These are phyloP conservation scores for Colletotrichum sp. DNA, from an alignment of 2,329 filamentous ascomycete genomes.

Conservation along the genomic window DNA sequence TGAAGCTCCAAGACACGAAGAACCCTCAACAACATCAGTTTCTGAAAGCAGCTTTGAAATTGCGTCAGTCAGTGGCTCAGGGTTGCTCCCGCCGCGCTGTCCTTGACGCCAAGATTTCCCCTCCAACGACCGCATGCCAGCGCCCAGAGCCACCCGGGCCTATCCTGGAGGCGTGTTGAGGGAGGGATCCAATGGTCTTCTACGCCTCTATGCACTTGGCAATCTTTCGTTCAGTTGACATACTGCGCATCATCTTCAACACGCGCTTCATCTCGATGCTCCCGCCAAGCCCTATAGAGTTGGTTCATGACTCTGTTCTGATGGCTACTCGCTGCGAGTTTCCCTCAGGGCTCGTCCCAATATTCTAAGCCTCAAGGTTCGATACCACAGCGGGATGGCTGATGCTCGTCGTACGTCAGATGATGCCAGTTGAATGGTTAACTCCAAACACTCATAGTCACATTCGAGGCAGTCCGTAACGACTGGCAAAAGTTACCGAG, in stretches of 20 bases:
- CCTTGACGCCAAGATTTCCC: background rate
- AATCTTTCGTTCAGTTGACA: background rate
- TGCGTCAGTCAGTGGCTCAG: conserved; percentile 9
- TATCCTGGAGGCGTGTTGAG: background rate
- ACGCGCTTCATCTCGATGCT: background rate
- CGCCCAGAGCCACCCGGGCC: too few relatives aligned
- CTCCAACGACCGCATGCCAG: background rate
- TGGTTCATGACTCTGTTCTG: background rate
- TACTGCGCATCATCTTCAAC: background rate
- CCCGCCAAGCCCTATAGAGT: background rate
- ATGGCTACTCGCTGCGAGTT: background rate
- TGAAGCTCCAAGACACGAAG: background rate
- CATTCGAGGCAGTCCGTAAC: conserved; percentile 6
- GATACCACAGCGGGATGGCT: background rate
- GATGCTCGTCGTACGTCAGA: conserved; percentile 5
- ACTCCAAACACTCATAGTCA: background rate
- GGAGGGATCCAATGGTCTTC: background rate
- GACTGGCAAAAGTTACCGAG: conserved; percentile 1
- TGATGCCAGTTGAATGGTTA: background rate
- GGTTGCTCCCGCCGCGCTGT: background rate
- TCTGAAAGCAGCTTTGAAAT: background rate
- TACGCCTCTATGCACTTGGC: too few relatives aligned
- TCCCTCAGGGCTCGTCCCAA: background rate
- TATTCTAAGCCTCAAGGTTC: background rate
- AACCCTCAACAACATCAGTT: background rate